Percentiles rank a stretch among this genome's conserved stretches.
Conservation (phyloP, 2,329 filamentous ascomycete species). For the Colletotrichum eleusines region DNA sequence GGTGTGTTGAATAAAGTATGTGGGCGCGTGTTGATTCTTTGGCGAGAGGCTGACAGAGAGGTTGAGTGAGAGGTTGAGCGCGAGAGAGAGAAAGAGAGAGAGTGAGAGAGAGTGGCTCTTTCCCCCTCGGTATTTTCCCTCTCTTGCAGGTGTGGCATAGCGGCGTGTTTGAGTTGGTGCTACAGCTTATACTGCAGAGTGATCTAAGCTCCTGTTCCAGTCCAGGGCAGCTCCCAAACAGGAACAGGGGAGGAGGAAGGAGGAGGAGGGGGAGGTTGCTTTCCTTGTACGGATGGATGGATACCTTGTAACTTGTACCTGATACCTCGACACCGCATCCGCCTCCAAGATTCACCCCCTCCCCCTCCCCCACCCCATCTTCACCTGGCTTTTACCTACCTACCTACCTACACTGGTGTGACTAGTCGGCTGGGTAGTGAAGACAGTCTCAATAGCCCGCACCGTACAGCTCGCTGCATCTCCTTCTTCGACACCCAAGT, state of each 20-base stretch:
- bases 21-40: background rate
- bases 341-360: constrained; percentile 14
- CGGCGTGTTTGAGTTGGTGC: constrained; percentile 37
- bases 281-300: background rate
- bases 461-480: constrained; percentile 17
- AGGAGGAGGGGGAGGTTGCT: background rate
- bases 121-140: background rate
- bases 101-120: background rate
- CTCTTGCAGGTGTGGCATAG: constrained; percentile 25
- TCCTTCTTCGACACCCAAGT: constrained; percentile 13
- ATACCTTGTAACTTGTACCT: background rate
- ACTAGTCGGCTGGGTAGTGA: background rate
- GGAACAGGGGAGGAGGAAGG: background rate
- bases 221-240: constrained; percentile 19
- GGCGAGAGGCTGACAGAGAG: background rate
- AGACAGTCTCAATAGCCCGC: constrained; percentile 6
- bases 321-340: constrained; percentile 17
- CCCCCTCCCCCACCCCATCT: constrained; percentile 1
- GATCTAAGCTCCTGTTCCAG: constrained; percentile 37
- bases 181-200: constrained; percentile 23
- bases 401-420: background rate
- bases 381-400: background rate
- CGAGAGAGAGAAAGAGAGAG: background rate
- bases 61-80: too few relatives aligned
- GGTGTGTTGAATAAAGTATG: background rate